Conservation (phyloP, 148 eudicot genomes). For the Fagopyrum esculentum region DNA sequence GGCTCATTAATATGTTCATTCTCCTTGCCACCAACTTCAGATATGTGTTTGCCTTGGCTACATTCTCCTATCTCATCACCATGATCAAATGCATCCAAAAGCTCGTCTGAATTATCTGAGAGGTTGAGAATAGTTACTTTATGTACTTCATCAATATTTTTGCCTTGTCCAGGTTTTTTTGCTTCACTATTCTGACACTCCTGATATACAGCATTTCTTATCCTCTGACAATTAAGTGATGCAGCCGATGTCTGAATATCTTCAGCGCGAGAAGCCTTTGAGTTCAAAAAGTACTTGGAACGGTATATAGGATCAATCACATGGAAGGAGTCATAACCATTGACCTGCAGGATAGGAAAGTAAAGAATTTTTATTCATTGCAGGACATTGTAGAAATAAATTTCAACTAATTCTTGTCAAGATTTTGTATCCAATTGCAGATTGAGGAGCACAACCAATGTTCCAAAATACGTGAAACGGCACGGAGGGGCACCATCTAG, state of each 20-base stretch:
- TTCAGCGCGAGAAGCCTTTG: slow-evolving; percentile 31
- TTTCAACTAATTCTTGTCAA: background rate
- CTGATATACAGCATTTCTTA: slow-evolving; percentile 20
- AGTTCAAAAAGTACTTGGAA: slow-evolving; percentile 79
- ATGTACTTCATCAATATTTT: slow-evolving; percentile 34
- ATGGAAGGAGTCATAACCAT: slow-evolving; percentile 58
- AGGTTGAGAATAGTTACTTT: slow-evolving; percentile 67
- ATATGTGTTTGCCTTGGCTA: slow-evolving; percentile 21
- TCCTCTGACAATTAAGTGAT: slow-evolving; percentile 19
- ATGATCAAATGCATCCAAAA: slow-evolving; percentile 25
- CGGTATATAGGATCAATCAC: slow-evolving; percentile 69
- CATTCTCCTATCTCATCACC: slow-evolving; percentile 21
- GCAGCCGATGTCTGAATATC: slow-evolving; percentile 24
- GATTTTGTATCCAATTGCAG: background rate
- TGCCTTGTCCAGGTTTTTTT: slow-evolving; percentile 16
- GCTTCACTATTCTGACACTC: slow-evolving; percentile 22
- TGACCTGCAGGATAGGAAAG: slow-evolving; percentile 46
- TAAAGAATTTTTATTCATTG: background rate
- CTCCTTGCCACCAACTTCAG: slow-evolving; percentile 19
- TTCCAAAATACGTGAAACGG: too few relatives aligned
- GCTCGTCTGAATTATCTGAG: slow-evolving; percentile 43
- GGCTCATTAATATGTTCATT: slow-evolving; percentile 19
- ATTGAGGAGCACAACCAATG: background rate
- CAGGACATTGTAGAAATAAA: background rate
- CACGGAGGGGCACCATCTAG: too few relatives aligned